These are phyloP conservation scores for Acacia acuminata DNA, from an alignment of 306 rosid genomes.

Conservation along the genomic window DNA sequence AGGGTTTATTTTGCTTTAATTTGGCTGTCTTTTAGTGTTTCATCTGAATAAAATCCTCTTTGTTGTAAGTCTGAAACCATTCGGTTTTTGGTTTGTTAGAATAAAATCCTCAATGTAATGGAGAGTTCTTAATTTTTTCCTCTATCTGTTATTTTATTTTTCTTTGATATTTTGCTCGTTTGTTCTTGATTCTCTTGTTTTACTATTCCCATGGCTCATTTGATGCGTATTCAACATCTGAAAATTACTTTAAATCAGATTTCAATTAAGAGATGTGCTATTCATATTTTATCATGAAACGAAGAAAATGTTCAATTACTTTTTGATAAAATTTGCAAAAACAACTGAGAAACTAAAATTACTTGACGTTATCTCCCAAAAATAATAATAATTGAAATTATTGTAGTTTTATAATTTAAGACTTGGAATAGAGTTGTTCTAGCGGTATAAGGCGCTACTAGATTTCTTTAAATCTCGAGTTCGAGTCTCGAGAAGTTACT, in stretches of 20 bases:
- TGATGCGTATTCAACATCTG: not conserved
- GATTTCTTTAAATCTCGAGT: no score
- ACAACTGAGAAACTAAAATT: not conserved
- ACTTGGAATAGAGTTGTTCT: no score
- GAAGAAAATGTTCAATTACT: no score
- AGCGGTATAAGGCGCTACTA: no score
- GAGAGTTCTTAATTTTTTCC: not conserved
- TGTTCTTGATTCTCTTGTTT: not conserved
- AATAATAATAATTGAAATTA: no score
- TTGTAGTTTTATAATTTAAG: no score
- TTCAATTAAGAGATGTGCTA: not conserved
- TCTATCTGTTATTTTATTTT: not conserved
- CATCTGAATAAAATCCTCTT: not conserved
- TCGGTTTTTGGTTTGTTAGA: not conserved
- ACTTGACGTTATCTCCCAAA: no score
- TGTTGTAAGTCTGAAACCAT: constrained; percentile 4
- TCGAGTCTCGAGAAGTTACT: no score
- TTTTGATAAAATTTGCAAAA: no score
- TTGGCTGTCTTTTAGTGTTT: not conserved
- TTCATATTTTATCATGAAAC: not conserved
- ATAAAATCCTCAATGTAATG: not conserved
- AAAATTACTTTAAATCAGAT: not conserved
- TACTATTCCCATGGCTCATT: not conserved
- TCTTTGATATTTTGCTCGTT: not conserved
- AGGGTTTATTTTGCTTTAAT: not conserved